phyloP scores from a whole-genome alignment of 2,329 filamentous ascomycete species.

The Venturia carpophila region DNA sequence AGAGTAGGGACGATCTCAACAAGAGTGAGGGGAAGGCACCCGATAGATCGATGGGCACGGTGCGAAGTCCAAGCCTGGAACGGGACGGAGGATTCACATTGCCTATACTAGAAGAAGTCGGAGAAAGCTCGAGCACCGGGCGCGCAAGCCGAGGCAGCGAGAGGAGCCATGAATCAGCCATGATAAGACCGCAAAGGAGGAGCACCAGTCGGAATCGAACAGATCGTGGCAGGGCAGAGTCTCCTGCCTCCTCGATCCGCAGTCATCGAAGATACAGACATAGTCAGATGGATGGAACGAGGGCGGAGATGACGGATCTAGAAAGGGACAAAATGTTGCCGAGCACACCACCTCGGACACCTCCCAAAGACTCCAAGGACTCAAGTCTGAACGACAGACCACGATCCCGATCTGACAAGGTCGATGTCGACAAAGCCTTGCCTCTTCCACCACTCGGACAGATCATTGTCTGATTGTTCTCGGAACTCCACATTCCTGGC shows the following conservation, averaged over 20 bases:
- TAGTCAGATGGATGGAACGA: constrained; percentile 9
- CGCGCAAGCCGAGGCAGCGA: constrained; percentile 27
- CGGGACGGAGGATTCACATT: constrained; percentile 51
- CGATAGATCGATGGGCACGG: constrained; percentile 52
- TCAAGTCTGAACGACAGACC: constrained; percentile 2
- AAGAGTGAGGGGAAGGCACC: constrained; percentile 49
- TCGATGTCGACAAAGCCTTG: constrained; percentile 3
- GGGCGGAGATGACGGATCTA: neutral
- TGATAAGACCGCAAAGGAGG: neutral
- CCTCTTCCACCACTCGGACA: constrained; percentile 1
- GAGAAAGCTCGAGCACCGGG: constrained; percentile 62
- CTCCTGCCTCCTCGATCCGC: neutral
- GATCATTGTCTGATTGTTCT: neutral
- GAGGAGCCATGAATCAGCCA: neutral
- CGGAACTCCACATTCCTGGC: neutral
- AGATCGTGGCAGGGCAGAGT: neutral
- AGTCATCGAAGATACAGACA: constrained; percentile 8
- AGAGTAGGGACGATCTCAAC: constrained; percentile 24
- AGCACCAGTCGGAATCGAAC: neutral
- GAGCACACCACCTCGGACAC: constrained; percentile 8
- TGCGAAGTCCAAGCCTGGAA: constrained; percentile 50
- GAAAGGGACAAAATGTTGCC: constrained; percentile 12
- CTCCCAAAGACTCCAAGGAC: constrained; percentile 4
- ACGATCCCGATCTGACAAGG: constrained; percentile 7
- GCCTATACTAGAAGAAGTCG: constrained; percentile 85